Percentiles rank a stretch among this genome's conserved stretches.
Evolutionary conservation across 2,329 filamentous ascomycete genomes (phyloP).

Genomic region (Pestalotiopsis sp.): DNA sequence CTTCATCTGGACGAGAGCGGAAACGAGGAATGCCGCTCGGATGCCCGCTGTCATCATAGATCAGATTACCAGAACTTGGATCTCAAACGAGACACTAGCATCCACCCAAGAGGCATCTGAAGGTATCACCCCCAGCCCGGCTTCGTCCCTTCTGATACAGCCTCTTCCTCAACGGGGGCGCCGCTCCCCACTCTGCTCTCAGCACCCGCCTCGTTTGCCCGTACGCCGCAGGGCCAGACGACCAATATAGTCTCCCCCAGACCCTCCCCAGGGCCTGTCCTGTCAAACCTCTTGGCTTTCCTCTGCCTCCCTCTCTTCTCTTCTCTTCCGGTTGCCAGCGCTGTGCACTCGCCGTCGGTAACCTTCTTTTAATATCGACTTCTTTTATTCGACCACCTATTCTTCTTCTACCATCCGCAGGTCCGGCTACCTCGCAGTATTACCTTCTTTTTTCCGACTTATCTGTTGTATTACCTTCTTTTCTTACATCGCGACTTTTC

Average conservation of each 20-base stretch:
- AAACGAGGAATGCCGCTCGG: constrained; percentile 46
- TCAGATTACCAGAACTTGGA: constrained; percentile 52
- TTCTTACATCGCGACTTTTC: constrained; percentile 20
- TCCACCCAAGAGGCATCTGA: constrained; percentile 41
- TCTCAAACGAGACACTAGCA: constrained; percentile 44
- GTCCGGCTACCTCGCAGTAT: constrained; percentile 54
- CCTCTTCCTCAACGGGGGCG: constrained; percentile 39
- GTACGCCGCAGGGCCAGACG: constrained; percentile 28
- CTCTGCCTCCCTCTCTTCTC: constrained; percentile 29
- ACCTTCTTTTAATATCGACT: constrained; percentile 52
- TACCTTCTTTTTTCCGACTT: constrained; percentile 20
- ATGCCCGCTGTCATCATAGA: constrained; percentile 57
- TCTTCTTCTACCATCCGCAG: constrained; percentile 35
- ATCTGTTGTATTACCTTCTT: constrained; percentile 14
- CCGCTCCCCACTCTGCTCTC: constrained; percentile 20
- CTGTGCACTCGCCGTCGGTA: constrained; percentile 56
- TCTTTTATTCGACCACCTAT: constrained; percentile 30
- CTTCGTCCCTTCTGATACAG: constrained; percentile 41
- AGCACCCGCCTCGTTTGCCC: constrained; percentile 24
- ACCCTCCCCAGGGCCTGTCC: constrained; percentile 20
- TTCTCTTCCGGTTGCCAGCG: constrained; percentile 37
- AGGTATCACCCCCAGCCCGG: constrained; percentile 34
- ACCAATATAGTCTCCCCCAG: constrained; percentile 39
- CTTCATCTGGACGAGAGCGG: constrained; percentile 16
- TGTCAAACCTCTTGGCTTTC: constrained; percentile 25